Conservation (phyloP, 73 alveolate genomes). For the Paramecium tetraurelia region DNA sequence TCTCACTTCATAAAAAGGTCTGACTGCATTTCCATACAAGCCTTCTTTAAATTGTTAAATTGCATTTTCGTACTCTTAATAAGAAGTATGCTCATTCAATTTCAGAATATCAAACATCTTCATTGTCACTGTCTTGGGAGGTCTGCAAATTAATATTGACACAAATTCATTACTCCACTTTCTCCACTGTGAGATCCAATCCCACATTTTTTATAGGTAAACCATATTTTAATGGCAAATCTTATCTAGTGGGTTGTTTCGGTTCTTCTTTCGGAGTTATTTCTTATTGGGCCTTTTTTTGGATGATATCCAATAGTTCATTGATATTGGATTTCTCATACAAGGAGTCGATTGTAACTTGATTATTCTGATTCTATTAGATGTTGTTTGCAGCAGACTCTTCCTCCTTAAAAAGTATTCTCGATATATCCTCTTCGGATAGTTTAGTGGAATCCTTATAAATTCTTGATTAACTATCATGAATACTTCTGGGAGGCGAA, state of each 20-base stretch:
- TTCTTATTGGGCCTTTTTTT: not conserved
- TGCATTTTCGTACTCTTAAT: constrained; percentile 66
- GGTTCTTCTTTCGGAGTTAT: constrained; percentile 12
- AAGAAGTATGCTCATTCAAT: constrained; percentile 68
- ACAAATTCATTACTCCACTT: constrained; percentile 37
- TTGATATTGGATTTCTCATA: not conserved
- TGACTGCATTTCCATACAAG: constrained; percentile 72
- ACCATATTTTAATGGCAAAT: constrained; percentile 46
- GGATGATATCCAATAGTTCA: not conserved
- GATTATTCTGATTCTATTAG: not conserved
- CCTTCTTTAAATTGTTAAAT: constrained; percentile 69
- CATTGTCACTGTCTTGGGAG: constrained; percentile 60
- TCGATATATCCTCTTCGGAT: not conserved
- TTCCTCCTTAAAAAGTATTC: constrained; percentile 11
- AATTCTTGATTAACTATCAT: not conserved
- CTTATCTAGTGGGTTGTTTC: not conserved
- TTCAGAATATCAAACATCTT: constrained; percentile 67
- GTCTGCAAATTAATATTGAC: constrained; percentile 48
- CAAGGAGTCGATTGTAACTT: not conserved
- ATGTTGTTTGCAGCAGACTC: not conserved
- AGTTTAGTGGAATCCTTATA: not conserved
- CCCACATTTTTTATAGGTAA: constrained; percentile 62
- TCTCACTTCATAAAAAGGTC: not conserved
- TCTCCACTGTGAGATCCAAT: constrained; percentile 70
- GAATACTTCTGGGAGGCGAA: not conserved